Evolutionary conservation across 2,329 filamentous ascomycete species (phyloP), one percentile per base, ranked within the genome.

Genomic region (Sphaerulina populicola): DNA sequence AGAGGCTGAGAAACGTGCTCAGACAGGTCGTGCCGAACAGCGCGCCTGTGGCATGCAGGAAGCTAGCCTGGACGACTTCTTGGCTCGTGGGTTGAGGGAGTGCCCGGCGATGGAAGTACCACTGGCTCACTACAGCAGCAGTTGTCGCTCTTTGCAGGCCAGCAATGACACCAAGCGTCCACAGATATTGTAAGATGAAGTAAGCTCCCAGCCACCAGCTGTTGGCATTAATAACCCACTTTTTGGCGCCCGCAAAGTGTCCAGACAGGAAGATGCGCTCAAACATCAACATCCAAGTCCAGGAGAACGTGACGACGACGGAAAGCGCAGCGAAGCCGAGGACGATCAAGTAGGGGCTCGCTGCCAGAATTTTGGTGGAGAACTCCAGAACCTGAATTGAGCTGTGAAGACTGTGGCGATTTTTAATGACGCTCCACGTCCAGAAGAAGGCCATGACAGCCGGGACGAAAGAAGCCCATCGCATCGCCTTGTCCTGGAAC

Each of bases 251-350:
- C 9, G 62, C 56, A 58, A 91, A 82, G 68, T 90, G 86, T 0
- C 93, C 93, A n/a, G 88, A 88, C 53, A 97, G 81, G 68, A 98
- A 98, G 52, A 97, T 83, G 40, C 89, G 80, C 6, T 90, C 91
- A 69, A 98, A 97, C 89, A 98, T 96, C 61, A 83, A 82, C 60
- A 97, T 81, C 93, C 93, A 98, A 6, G 86, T 69, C 93, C 93
- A 98, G 0, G 90, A 96, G 85, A 90, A 97, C 11, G 81, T 72
- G 8, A 96, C 86, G 39, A 94, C 85, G 23, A 83, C 73, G 6
- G 74, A 78, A 11, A 97, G 77, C 18, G 85, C 85, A 9, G 77
- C 81, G 62, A 96, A 84, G 2, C 93, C 93, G n/a, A 96, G 79
- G 1, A 86, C 67, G 31, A 97, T 76, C 15, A 98, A 77, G 2